Percentiles rank a stretch among this genome's conserved stretches.
phyloP scores from a whole-genome alignment of 2,329 filamentous ascomycete species.

The Aurifilum marmelostoma region DNA sequence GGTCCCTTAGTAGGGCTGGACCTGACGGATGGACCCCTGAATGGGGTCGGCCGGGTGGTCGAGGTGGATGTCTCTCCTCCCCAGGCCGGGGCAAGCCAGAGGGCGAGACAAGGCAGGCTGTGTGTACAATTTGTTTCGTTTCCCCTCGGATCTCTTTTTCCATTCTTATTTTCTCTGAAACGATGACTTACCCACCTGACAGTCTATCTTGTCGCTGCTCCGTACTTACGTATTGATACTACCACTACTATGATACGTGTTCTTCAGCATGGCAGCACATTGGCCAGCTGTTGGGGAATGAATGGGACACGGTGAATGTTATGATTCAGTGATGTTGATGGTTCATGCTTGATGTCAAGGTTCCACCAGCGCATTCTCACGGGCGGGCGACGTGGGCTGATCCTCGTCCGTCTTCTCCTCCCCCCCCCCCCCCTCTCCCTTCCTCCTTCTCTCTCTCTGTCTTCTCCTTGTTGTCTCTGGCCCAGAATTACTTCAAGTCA shows the following conservation, averaged over 20 bases:
- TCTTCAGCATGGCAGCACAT: neutral
- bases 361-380: conserved; percentile 20
- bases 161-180: no score
- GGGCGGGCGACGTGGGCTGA: conserved; percentile 20
- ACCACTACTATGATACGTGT: no score
- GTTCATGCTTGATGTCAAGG: conserved; percentile 18
- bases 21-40: conserved; percentile 4
- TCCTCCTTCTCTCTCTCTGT: neutral
- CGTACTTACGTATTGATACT: neutral
- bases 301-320: neutral
- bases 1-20: conserved; percentile 9
- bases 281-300: neutral
- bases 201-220: neutral
- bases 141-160: neutral
- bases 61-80: neutral
- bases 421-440: neutral
- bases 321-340: conserved; percentile 3
- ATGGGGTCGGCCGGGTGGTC: neutral
- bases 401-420: neutral
- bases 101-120: neutral
- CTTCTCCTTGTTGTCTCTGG: neutral
- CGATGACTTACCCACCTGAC: neutral
- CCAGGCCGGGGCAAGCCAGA: neutral
- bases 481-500: conserved; percentile 7
- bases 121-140: conserved; percentile 6